Evolutionary conservation across 768 basidiomycete species (phyloP).

Genomic region (Leucocoprinus birnbaumii): DNA sequence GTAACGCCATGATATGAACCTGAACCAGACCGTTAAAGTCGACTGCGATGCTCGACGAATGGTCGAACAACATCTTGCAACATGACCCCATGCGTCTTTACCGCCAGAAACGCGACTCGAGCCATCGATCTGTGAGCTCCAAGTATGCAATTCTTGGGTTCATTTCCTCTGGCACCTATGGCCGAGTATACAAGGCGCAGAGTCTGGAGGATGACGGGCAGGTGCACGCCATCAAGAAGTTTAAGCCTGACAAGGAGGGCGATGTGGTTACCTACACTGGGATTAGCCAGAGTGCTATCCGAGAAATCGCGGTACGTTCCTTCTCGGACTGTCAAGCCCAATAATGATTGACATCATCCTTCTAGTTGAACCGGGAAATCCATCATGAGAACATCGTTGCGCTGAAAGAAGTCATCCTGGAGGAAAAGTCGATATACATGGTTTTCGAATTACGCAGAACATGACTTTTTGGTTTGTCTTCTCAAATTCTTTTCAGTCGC

Average conservation of each 20-base stretch:
- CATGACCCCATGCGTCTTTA: slow-evolving; percentile 87
- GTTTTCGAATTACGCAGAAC: slow-evolving; percentile 99
- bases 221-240: slow-evolving; percentile 97
- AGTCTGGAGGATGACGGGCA: slow-evolving; percentile 65
- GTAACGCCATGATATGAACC: neutral
- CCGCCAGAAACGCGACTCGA: slow-evolving; percentile 71
- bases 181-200: slow-evolving; percentile 96
- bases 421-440: slow-evolving; percentile 99
- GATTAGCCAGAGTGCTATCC: slow-evolving; percentile 94
- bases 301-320: slow-evolving; percentile 86
- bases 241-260: slow-evolving; percentile 99
- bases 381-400: slow-evolving; percentile 89
- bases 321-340: neutral
- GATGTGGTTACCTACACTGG: slow-evolving; percentile 95
- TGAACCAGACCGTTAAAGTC: neutral
- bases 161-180: slow-evolving; percentile 98
- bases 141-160: slow-evolving; percentile 95
- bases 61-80: slow-evolving; percentile 41
- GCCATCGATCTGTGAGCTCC: slow-evolving; percentile 63
- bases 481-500: neutral
- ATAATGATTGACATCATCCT: slow-evolving; percentile 15
- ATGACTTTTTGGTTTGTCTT: slow-evolving; percentile 88
- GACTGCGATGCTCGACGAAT: slow-evolving; percentile 28
- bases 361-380: slow-evolving; percentile 84
- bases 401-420: slow-evolving; percentile 91